phyloP scores from a whole-genome alignment of 306 rosid species.

The Cyamopsis tetragonoloba region DNA sequence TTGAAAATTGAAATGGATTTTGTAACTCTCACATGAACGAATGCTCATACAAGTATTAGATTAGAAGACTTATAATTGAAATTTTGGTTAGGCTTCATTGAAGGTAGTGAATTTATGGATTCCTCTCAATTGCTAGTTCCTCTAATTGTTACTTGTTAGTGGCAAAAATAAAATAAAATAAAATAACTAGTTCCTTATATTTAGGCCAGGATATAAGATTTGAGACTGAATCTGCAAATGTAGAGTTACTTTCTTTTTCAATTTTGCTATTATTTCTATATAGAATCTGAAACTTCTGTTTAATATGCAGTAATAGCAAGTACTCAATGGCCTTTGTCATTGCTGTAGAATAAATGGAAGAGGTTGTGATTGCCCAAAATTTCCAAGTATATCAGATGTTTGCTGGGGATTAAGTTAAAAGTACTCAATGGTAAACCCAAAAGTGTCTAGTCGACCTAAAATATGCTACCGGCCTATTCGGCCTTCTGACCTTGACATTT shows the following conservation, averaged over 20 bases:
- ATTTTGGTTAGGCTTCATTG: too few species aligned
- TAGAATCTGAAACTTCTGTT: conserved; percentile 18
- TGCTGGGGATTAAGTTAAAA: conserved; percentile 51
- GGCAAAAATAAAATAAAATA: too few species aligned
- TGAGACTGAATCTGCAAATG: background rate
- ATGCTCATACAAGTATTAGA: too few species aligned
- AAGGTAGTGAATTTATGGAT: too few species aligned
- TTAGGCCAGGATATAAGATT: too few species aligned
- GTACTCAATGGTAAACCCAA: conserved; percentile 54
- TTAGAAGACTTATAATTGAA: too few species aligned
- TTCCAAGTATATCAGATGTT: conserved; percentile 44
- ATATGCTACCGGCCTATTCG: conserved; percentile 64
- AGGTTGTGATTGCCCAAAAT: conserved; percentile 25
- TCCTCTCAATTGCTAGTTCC: too few species aligned
- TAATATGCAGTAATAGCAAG: conserved; percentile 21
- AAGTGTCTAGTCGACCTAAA: conserved; percentile 34
- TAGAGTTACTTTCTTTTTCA: background rate
- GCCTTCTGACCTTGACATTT: conserved; percentile 62
- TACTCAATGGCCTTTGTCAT: conserved; percentile 39
- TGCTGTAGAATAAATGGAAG: conserved; percentile 62
- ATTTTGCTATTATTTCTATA: background rate
- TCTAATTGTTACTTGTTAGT: too few species aligned
- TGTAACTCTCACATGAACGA: too few species aligned
- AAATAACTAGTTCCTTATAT: too few species aligned
- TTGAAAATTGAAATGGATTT: too few species aligned